Conservation (phyloP, 1,284 basidiomycete species). For the Vanrija humicola region DNA sequence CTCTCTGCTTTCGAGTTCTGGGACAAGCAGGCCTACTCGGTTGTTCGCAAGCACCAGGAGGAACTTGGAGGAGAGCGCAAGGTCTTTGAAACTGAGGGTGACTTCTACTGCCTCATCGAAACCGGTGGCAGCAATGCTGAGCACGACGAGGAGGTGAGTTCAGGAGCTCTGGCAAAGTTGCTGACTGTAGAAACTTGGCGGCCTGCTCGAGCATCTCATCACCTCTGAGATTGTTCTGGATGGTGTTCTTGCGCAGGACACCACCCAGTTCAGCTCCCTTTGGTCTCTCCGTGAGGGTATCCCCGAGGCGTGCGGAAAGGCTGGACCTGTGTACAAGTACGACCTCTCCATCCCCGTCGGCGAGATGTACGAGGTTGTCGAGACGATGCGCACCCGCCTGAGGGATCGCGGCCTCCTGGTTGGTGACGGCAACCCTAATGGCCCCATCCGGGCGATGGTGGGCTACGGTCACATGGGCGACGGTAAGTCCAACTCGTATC, state of each 20-base stretch:
- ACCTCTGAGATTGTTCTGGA: slow-evolving; percentile 77
- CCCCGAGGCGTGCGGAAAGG: slow-evolving; percentile 88
- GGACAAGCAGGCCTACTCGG: slow-evolving; percentile 75
- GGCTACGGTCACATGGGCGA: slow-evolving; percentile 98
- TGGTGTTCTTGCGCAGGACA: slow-evolving; percentile 88
- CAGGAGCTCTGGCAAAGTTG: neutral
- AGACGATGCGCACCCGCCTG: slow-evolving; percentile 71
- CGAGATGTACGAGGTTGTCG: slow-evolving; percentile 85
- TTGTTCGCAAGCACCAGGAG: slow-evolving; percentile 56
- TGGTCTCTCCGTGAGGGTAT: slow-evolving; percentile 95
- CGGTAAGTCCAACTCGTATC: slow-evolving; percentile 55
- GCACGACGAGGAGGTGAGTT: slow-evolving; percentile 83
- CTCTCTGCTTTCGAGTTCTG: slow-evolving; percentile 97
- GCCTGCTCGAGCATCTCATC: slow-evolving; percentile 75
- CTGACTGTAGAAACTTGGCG: slow-evolving; percentile 65
- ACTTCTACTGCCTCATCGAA: slow-evolving; percentile 88
- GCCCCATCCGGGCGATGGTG: slow-evolving; percentile 71
- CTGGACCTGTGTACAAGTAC: slow-evolving; percentile 96
- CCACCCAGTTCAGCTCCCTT: slow-evolving; percentile 80
- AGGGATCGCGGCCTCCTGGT: slow-evolving; percentile 67
- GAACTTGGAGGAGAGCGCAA: slow-evolving; percentile 43
- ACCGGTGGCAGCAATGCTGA: slow-evolving; percentile 91
- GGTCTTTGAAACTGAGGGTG: slow-evolving; percentile 61
- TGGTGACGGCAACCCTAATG: slow-evolving; percentile 55
- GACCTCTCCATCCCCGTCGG: slow-evolving; percentile 88